Percentiles rank a stretch among this genome's conserved stretches.
Evolutionary conservation across 2,329 filamentous ascomycete species (phyloP).

Genomic region (Coniosporium tulheliwenetii): DNA sequence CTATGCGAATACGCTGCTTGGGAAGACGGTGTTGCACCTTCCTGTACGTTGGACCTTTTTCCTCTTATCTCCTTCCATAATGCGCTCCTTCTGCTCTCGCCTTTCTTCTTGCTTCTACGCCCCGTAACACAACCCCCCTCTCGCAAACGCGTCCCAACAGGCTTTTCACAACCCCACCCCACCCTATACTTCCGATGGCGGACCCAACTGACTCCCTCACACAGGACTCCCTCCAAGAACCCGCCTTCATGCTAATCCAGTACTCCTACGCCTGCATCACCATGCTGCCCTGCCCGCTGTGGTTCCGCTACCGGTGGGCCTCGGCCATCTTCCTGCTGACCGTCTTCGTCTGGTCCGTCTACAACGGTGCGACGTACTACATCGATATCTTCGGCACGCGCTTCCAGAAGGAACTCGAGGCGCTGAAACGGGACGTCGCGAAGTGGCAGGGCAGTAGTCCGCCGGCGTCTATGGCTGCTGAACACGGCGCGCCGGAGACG

Average conservation of each 20-base stretch:
- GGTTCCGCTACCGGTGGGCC: constrained; percentile 80
- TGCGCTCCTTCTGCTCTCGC: no score
- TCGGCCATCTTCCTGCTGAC: constrained; percentile 60
- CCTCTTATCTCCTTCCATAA: no score
- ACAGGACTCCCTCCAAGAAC: constrained; percentile 52
- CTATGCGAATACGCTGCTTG: constrained; percentile 81
- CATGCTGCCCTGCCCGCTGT: constrained; percentile 86
- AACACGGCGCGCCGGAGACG: no score
- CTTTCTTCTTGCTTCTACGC: no score
- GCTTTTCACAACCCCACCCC: no score
- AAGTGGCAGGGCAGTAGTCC: constrained; percentile 52
- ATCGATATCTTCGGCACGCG: constrained; percentile 95
- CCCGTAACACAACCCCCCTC: no score
- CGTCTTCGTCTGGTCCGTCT: constrained; percentile 89
- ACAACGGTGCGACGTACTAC: constrained; percentile 95
- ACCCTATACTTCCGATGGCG: no score
- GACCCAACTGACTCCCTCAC: no score
- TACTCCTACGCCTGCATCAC: constrained; percentile 81
- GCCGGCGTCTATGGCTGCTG: no score
- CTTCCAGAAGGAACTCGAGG: constrained; percentile 91
- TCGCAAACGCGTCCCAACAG: no score
- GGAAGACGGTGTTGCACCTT: constrained; percentile 65
- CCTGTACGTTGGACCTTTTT: constrained; percentile 31
- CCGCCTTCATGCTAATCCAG: constrained; percentile 91
- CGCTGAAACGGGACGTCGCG: constrained; percentile 72